Conservation (phyloP, 768 basidiomycete species). For the Gyrodon lividus region DNA sequence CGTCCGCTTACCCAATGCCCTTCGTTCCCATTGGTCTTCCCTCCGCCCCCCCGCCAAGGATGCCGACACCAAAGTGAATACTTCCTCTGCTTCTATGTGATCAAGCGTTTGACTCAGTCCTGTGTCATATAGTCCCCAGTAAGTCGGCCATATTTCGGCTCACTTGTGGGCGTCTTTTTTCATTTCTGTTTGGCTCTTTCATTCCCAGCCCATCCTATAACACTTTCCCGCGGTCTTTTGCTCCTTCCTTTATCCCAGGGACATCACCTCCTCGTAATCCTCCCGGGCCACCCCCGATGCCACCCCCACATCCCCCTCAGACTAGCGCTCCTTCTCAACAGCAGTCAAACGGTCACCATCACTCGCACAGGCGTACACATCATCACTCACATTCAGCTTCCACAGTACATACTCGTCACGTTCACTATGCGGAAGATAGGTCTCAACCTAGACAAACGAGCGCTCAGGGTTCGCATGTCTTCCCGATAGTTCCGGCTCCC, state of each 20-base stretch:
- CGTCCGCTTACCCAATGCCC: constrained; percentile 14
- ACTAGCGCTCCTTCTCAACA: constrained; percentile 3
- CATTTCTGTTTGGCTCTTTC: constrained; percentile 5
- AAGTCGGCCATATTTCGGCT: constrained; percentile 17
- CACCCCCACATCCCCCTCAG: constrained; percentile 7
- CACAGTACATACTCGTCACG: constrained; percentile 19
- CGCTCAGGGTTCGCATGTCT: constrained; percentile 4
- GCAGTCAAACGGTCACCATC: constrained; percentile 5
- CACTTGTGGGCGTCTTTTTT: constrained; percentile 7
- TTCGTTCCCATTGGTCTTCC: constrained; percentile 21
- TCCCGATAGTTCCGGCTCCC: neutral
- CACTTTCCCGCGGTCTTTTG: constrained; percentile 26
- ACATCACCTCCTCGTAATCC: neutral
- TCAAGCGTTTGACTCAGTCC: constrained; percentile 5
- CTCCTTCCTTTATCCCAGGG: neutral
- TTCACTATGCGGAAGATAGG: constrained; percentile 24
- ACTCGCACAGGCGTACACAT: constrained; percentile 2
- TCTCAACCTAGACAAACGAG: constrained; percentile 8
- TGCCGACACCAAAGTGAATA: constrained; percentile 22
- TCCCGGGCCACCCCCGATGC: constrained; percentile 2
- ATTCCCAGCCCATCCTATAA: constrained; percentile 25
- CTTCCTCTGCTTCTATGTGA: neutral
- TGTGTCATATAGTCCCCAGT: constrained; percentile 19
- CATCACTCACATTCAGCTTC: constrained; percentile 9
- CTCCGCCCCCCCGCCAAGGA: constrained; percentile 13